These are phyloP conservation scores for Saprolegnia parasitica DNA, from an alignment of 352 stramenopile genomes.

Conservation along the genomic window DNA sequence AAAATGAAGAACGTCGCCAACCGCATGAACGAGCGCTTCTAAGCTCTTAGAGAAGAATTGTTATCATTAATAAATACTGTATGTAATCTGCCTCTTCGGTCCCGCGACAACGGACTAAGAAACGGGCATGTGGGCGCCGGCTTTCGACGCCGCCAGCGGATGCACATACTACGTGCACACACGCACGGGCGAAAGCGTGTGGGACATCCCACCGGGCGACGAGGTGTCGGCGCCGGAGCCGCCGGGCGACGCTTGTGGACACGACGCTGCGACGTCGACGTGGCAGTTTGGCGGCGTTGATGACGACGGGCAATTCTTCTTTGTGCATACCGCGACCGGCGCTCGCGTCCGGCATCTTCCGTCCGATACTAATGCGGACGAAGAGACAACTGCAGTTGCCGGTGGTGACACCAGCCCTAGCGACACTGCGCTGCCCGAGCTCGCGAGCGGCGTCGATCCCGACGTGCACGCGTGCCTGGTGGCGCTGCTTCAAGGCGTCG, in stretches of 20 bases:
- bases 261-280: neutral
- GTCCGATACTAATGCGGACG: neutral
- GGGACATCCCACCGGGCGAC: conserved; percentile 12
- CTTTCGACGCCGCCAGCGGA: conserved; percentile 23
- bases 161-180: conserved; percentile 27
- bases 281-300: conserved; percentile 25
- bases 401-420: neutral
- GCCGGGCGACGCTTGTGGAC: neutral
- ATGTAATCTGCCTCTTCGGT: neutral
- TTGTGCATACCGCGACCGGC: conserved; percentile 17
- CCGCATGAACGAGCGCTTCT: conserved; percentile 97
- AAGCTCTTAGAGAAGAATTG: conserved; percentile 32
- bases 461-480: conserved; percentile 1
- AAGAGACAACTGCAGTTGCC: neutral
- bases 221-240: neutral
- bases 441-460: neutral
- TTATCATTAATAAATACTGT: conserved; percentile 15
- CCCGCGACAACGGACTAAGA: neutral
- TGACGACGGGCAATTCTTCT: conserved; percentile 10
- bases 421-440: neutral
- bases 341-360: conserved; percentile 17
- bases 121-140: neutral
- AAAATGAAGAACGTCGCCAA: conserved; percentile 99
- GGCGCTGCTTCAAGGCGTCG: neutral
- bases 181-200: conserved; percentile 23